Evolutionary conservation across 116 monocot genomes (phyloP).

Genomic region (Dioscorea cayenensis): DNA sequence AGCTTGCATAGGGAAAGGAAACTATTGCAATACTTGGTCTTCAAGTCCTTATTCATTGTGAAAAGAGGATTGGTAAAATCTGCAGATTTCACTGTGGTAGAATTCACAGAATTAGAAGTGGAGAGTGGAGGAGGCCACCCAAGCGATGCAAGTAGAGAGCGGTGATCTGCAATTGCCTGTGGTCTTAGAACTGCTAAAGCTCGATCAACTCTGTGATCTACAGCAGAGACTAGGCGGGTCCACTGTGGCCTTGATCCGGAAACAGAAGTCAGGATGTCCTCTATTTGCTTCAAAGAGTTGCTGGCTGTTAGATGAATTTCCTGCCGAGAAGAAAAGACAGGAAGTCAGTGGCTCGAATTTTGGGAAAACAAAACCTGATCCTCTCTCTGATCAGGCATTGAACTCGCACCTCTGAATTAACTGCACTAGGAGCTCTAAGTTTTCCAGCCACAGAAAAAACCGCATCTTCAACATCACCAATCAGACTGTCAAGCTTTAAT

Average conservation of each 20-base stretch:
- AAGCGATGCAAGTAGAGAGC: slow-evolving; percentile 66
- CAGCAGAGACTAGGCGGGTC: slow-evolving; percentile 62
- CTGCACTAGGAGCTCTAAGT: slow-evolving; percentile 33
- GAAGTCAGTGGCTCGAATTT: neutral
- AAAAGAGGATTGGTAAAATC: slow-evolving; percentile 59
- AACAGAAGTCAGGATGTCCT: slow-evolving; percentile 52
- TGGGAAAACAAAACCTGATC: neutral
- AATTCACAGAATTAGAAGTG: slow-evolving; percentile 21
- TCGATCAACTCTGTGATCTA: slow-evolving; percentile 77
- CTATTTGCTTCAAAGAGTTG: slow-evolving; percentile 57
- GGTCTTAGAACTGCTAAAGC: slow-evolving; percentile 74
- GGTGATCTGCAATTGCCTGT: slow-evolving; percentile 82
- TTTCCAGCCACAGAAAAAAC: slow-evolving; percentile 72
- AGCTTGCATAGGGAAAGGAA: slow-evolving; percentile 77
- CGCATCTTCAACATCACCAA: slow-evolving; percentile 93
- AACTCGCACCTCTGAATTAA: slow-evolving; percentile 49
- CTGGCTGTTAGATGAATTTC: slow-evolving; percentile 42
- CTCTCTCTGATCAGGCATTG: neutral
- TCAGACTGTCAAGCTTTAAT: slow-evolving; percentile 73
- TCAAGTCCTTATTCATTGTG: slow-evolving; percentile 59
- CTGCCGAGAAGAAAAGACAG: slow-evolving; percentile 19
- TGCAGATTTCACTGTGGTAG: slow-evolving; percentile 8
- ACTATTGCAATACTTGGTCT: slow-evolving; percentile 51
- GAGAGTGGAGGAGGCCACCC: slow-evolving; percentile 87
- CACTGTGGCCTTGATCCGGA: slow-evolving; percentile 63